A percentile compares a stretch with the other conserved stretches of the same genome.
phyloP scores from a whole-genome alignment of 83 land plant species.

The Picea engelmannii region DNA sequence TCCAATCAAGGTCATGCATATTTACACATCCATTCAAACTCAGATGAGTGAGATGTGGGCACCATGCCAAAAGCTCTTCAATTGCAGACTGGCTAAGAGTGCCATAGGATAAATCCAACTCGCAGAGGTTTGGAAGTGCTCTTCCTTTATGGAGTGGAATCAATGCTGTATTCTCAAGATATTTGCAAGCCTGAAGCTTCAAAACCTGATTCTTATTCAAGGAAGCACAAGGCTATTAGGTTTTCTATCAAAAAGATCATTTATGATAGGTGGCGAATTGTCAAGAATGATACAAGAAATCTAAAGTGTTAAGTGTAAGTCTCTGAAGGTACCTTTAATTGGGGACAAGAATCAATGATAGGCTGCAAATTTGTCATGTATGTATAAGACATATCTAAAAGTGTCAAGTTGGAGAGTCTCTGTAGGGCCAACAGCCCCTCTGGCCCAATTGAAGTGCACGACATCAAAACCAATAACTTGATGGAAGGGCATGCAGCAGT shows the following conservation, averaged over 20 bases:
- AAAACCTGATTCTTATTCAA: constrained; percentile 28
- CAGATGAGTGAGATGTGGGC: constrained; percentile 43
- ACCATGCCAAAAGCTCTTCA: constrained; percentile 34
- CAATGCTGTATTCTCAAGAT: constrained; percentile 42
- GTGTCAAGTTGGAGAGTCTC: constrained; percentile 34
- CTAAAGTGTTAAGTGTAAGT: not conserved
- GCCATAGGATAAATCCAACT: constrained; percentile 50
- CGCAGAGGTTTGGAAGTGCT: constrained; percentile 37
- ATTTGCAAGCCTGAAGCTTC: constrained; percentile 52
- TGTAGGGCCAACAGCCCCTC: constrained; percentile 35
- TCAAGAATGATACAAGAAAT: constrained; percentile 31
- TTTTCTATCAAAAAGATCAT: not conserved
- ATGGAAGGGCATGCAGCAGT: constrained; percentile 44
- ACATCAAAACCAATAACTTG: constrained; percentile 38
- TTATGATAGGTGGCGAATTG: constrained; percentile 60
- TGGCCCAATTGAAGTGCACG: constrained; percentile 45
- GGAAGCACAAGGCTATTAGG: not conserved
- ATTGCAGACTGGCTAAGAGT: constrained; percentile 40
- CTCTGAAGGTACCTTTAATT: constrained; percentile 30
- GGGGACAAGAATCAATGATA: constrained; percentile 43
- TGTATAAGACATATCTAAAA: constrained; percentile 47
- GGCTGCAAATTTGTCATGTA: constrained; percentile 47
- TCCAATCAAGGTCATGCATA: constrained; percentile 46
- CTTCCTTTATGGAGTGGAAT: constrained; percentile 41
- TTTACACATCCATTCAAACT: constrained; percentile 51